These are phyloP conservation scores for Penicillium cataractarum DNA, from an alignment of 495 filamentous ascomycete genomes.

Conservation along the genomic window DNA sequence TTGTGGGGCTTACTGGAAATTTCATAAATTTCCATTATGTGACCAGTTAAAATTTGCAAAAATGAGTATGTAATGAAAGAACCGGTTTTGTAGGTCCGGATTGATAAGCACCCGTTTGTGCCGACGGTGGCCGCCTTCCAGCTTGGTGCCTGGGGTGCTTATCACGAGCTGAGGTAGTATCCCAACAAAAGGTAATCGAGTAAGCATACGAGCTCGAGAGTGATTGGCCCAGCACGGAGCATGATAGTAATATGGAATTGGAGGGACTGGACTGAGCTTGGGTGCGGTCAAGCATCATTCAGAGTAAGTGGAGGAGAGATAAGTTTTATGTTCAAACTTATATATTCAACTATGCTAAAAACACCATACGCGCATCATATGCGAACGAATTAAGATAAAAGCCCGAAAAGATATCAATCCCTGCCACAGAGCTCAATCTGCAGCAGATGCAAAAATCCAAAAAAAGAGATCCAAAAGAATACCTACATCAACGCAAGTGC, in stretches of 20 bases:
- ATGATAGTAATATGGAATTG: not conserved
- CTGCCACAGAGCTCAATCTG: not conserved
- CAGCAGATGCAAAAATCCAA: constrained; percentile 1
- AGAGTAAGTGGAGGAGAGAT: not conserved
- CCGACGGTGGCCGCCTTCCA: constrained; percentile 12
- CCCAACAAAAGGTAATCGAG: no score
- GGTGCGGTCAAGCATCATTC: not conserved
- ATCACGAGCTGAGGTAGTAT: not conserved
- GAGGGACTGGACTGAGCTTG: not conserved
- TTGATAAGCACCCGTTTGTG: constrained; percentile 19
- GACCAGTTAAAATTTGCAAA: not conserved
- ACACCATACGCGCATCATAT: constrained; percentile 14
- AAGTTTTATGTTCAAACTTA: not conserved
- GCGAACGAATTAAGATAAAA: not conserved
- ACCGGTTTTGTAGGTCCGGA: not conserved
- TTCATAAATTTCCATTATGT: not conserved
- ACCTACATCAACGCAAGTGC: not conserved
- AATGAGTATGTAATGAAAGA: not conserved
- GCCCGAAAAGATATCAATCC: not conserved
- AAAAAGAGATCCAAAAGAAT: not conserved
- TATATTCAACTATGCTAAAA: not conserved
- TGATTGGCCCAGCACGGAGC: not conserved
- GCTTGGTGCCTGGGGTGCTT: not conserved
- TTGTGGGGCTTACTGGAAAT: not conserved
- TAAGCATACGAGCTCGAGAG: no score